These are phyloP conservation scores for Ananas comosus DNA, from an alignment of 176 grass and related monocot species.

Conservation along the genomic window DNA sequence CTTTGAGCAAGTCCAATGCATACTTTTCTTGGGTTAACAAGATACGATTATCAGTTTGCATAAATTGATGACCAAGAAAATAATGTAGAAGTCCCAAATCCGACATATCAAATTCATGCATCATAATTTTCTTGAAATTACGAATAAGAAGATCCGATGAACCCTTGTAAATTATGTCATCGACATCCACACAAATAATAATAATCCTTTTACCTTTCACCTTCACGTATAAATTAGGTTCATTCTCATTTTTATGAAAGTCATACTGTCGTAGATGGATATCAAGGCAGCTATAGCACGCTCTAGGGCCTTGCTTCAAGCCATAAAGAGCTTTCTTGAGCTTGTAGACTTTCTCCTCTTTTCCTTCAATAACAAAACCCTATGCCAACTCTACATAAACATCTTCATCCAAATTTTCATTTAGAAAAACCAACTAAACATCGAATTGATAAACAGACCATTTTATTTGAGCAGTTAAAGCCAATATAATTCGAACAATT, in stretches of 20 bases:
- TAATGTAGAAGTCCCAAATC: background rate
- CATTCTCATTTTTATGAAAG: background rate
- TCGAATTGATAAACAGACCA: slow-evolving; percentile 10
- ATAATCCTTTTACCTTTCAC: background rate
- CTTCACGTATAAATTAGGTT: background rate
- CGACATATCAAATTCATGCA: background rate
- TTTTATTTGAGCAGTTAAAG: background rate
- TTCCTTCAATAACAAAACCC: too few species aligned
- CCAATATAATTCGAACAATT: background rate
- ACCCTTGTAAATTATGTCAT: background rate
- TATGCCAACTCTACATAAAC: background rate
- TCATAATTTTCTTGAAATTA: background rate
- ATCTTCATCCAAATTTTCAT: background rate
- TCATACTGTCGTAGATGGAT: background rate
- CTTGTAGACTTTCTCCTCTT: slow-evolving; percentile 8
- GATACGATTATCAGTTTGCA: background rate
- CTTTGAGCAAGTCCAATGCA: background rate
- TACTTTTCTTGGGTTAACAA: background rate
- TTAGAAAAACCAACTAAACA: background rate
- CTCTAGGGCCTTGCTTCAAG: background rate
- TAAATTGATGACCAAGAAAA: background rate
- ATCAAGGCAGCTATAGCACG: background rate
- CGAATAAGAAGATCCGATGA: background rate
- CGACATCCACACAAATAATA: background rate
- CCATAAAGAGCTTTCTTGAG: slow-evolving; percentile 5